Evolutionary conservation across 2,329 filamentous ascomycete species (phyloP), one percentile per base, ranked within the genome.

Genomic region (Cladosporium velox): DNA sequence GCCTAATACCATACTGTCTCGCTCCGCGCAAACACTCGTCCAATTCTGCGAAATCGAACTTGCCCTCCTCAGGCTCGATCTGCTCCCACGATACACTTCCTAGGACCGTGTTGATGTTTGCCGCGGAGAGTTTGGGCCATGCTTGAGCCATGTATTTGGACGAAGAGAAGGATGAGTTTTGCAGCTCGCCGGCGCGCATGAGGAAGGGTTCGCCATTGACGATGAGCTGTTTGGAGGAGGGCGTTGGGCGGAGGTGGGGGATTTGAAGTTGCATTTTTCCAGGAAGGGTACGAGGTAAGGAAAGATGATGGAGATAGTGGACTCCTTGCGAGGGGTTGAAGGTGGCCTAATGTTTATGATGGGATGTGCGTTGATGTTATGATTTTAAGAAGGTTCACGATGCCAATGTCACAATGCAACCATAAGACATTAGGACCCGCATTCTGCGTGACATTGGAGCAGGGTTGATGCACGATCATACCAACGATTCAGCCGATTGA

Each of bases 161-260:
- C 5, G 79, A 83, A 10, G 76, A 79, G 57, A 83, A 73, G 1
- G 80, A 81, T 0, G 81, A 84, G 69, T 83, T 84, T 64, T 83
- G 82, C 44, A 83, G 72, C 72, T 84, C 80, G 11, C 72, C 81
- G n/a, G 74, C 78, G 6, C 81, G 75, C 67, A 81, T 79, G 41
- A 83, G 77, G 63, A 81, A 81, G 0, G 80, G 81, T 34, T 79
- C 71, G 67, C 77, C 80, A 72, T 83, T 69, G 67, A 83, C 79
- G 52, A 81, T 71, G 15, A 83, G 75, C 67, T 84, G 80, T 26
- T 72, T 70, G 7, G 70, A 68, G 1, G 47, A 68, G 14, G 52
- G 54, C 4, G 67, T 70, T 12, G 34, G n/a, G 14, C 63, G 63
- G 4, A 70, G 65, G 35, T 68, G 64, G 11, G 71, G 68, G 38